These are phyloP conservation scores for Fusarium pseudonygamai DNA, from an alignment of 2,329 filamentous ascomycete species.

Conservation along the genomic window DNA sequence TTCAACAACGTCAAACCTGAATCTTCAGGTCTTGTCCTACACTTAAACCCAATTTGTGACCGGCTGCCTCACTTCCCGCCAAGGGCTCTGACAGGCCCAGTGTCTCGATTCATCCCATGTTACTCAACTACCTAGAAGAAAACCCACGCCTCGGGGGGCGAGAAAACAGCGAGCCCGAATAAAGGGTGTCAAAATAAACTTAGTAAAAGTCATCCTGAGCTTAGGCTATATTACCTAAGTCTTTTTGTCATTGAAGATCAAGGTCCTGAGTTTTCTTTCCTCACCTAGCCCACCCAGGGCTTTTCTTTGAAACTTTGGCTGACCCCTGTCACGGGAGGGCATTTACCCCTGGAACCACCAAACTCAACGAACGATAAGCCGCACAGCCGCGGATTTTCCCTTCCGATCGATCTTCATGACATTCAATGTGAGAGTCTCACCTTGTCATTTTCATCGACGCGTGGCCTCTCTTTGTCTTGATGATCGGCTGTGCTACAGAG, in stretches of 20 bases:
- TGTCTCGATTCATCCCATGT: constrained; percentile 39
- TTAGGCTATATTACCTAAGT: no score
- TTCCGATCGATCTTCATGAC: not conserved
- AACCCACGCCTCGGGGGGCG: no score
- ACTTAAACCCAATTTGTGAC: constrained; percentile 15
- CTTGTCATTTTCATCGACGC: constrained; percentile 3
- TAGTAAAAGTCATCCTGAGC: no score
- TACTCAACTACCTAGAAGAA: constrained; percentile 10
- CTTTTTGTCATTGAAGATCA: no score
- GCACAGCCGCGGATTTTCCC: not conserved
- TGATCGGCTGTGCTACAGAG: constrained; percentile 8
- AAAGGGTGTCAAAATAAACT: no score
- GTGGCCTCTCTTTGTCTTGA: constrained; percentile 17
- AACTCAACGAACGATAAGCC: constrained; percentile 1
- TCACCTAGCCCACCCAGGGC: constrained; percentile 15
- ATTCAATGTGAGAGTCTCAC: not conserved
- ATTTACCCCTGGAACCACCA: constrained; percentile 26
- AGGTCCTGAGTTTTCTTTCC: no score
- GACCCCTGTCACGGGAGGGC: constrained; percentile 17
- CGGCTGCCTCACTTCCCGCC: constrained; percentile 32
- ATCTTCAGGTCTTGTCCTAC: constrained; percentile 1
- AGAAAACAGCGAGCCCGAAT: no score
- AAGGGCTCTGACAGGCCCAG: constrained; percentile 5
- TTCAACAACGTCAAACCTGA: constrained; percentile 5
- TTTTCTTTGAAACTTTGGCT: constrained; percentile 34